phyloP scores from a whole-genome alignment of 1,139 yeast species.

The Candida sanyaensis region DNA sequence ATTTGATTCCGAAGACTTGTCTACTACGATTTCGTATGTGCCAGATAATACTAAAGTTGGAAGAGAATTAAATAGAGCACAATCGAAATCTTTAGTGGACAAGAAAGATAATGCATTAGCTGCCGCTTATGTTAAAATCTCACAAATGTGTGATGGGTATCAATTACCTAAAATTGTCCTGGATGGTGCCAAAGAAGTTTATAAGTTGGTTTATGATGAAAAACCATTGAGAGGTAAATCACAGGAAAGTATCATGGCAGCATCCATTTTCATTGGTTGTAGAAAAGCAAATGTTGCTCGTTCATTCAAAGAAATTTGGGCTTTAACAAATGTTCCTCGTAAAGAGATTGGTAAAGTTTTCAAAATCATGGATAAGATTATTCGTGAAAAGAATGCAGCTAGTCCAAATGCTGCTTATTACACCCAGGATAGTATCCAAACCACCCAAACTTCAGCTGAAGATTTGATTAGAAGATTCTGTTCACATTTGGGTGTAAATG shows the following conservation, averaged over 20 bases:
- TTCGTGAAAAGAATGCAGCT: constrained; percentile 63
- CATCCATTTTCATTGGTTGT: constrained; percentile 92
- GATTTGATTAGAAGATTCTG: constrained; percentile 95
- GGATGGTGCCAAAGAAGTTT: constrained; percentile 97
- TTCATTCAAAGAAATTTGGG: constrained; percentile 94
- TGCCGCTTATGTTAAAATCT: constrained; percentile 86
- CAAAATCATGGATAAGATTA: constrained; percentile 75
- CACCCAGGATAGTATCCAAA: constrained; percentile 62
- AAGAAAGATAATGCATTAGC: constrained; percentile 85
- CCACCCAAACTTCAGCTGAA: constrained; percentile 90
- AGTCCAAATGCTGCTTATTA: constrained; percentile 39
- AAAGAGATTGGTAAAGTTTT: constrained; percentile 92
- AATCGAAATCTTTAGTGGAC: constrained; percentile 81
- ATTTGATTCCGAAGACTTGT: constrained; percentile 87
- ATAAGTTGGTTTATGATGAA: constrained; percentile 88
- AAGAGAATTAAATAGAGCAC: constrained; percentile 87
- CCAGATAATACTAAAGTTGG: constrained; percentile 79
- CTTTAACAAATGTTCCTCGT: constrained; percentile 89
- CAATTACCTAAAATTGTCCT: constrained; percentile 93
- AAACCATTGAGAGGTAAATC: constrained; percentile 86
- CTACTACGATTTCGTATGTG: constrained; percentile 87
- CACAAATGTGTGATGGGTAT: constrained; percentile 97
- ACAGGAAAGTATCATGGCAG: constrained; percentile 95
- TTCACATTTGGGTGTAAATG: constrained; percentile 85
- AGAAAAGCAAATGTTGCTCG: constrained; percentile 93